Base-by-base conservation (phyloP, 371 early-diverging fungal genomes). In the Apophysomyces variabilis region DNA sequence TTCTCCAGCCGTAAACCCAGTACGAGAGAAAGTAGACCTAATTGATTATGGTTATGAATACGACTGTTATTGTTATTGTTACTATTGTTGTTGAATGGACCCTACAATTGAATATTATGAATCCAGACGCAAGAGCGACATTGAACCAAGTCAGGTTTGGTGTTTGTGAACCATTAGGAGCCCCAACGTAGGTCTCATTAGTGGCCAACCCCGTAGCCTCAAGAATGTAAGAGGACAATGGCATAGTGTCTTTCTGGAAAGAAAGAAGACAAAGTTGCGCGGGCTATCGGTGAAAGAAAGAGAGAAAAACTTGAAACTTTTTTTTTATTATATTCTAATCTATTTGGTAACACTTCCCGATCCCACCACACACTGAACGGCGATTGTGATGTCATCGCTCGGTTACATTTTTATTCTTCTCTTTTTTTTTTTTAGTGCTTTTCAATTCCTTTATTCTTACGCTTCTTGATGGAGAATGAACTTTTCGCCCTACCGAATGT, bases 1-100 rank as follows among this genome's bases (percentile, higher is more conserved):
- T 70, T 83, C 62, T 87, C 88, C 7, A 93, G 70, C 4, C 79
- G 77, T n/a, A 93, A 78, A 0, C 85, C 82, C 16, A 92, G 69
- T 41, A 71, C 68, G 7, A 81, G 44, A 0, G 93, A 92, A 21
- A 91, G 78, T 0, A 75, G 45, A 12, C 85, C 89, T 85, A 76
- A 36, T 8, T 14, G 2, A n/a, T 13, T 1, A 36, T 36, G 46
- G 8, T 26, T 26, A 26, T 26, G 32, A 26, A 26, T 26, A 14
- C 37, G 16, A 26, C 12, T 36, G n/a, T 47, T 54, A n/a, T 21
- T n/a, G 36, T 37, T 7, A 5, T 37, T 12, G 18, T 26, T 26
- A 26, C 1, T 26, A 1, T 26, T 26, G 36, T 37, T 7, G 13
- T 37, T 12, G 18, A 43, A 58, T 5, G 32, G 32, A 46, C 32